Base-by-base conservation (phyloP, 2,329 filamentous ascomycete genomes). In the Scedosporium boydii region DNA sequence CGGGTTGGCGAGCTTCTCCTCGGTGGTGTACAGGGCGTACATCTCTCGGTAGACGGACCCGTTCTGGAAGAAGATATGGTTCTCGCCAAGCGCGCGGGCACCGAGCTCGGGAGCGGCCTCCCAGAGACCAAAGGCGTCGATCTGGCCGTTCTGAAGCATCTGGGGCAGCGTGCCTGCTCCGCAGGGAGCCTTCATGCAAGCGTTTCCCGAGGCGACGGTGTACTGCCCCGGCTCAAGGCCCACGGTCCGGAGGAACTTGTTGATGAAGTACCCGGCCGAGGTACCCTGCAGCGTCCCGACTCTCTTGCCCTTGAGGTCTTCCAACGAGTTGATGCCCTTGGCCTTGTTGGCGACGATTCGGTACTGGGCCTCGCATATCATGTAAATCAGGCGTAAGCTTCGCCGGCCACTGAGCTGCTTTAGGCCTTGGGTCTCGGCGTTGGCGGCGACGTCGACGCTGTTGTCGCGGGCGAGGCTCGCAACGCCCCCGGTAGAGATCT, bases 331-430 rank as follows among this genome's bases (percentile, higher is more conserved):
- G 60, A 65, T 61, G 2, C 56, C 62, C 18, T 44, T 21, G 10
- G 21, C 16, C 10, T 26, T 14, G 60, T 59, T 59, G n/a, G 64
- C 63, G 27, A 65, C 64, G 46, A 64, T 63, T 51, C 63, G 63
- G 57, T 64, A 65, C 18, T 62, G 51, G 34, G 63, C 48, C 48
- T 64, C 64, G 60, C 58, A 60, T 14, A 64, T 42, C 27, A 63
- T 64, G 64, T 61, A 65, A 60, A 64, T 65, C 14, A 65, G 63
- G 46, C 64, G 63, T 9, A 65, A 44, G 60, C 59, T 62, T 26
- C 55, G 53, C 48, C 61, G 34, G 21, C 27, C 53, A 14, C 23
- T 53, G 55, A 53, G 61, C 14, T 60, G 46, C 29, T 60, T 57
- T 6, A 64, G 60, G 10, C 59, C 46, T 42, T 58, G 64, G 51